Evolutionary conservation across 306 rosid genomes (phyloP).

Genomic region (Sicyos edulis): DNA sequence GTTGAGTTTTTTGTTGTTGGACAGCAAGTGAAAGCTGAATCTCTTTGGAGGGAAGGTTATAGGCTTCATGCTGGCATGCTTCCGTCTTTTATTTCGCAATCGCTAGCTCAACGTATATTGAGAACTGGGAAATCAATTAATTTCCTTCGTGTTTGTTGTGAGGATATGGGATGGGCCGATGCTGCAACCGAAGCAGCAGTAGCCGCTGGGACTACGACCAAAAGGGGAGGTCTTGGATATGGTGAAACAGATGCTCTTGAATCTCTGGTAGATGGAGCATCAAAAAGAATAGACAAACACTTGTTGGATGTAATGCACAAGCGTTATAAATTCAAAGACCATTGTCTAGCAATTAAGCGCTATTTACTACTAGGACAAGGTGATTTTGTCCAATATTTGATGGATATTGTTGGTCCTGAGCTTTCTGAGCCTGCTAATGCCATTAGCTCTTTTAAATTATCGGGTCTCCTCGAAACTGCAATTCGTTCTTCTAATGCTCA

Average conservation of each 20-base stretch:
- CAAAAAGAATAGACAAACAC: conserved; percentile 88
- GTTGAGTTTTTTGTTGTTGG: conserved; percentile 79
- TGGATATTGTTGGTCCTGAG: conserved; percentile 95
- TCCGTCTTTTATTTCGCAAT: conserved; percentile 81
- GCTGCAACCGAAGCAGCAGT: conserved; percentile 73
- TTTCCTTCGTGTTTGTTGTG: conserved; percentile 93
- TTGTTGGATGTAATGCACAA: conserved; percentile 75
- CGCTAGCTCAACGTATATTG: conserved; percentile 84
- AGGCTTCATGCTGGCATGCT: conserved; percentile 84
- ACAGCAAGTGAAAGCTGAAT: conserved; percentile 91
- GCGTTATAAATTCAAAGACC: conserved; percentile 84
- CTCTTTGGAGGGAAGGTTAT: conserved; percentile 96
- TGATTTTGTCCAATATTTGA: conserved; percentile 91
- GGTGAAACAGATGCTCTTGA: conserved; percentile 94
- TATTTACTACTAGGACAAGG: conserved; percentile 91
- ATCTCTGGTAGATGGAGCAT: conserved; percentile 79
- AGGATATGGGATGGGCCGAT: conserved; percentile 86
- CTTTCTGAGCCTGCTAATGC: conserved; percentile 95
- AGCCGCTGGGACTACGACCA: conserved; percentile 62
- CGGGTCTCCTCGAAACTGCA: conserved; percentile 89
- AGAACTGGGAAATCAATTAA: conserved; percentile 96
- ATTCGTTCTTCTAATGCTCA: conserved; percentile 91
- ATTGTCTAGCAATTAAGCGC: conserved; percentile 90
- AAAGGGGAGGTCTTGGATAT: conserved; percentile 81
- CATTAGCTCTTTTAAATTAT: conserved; percentile 82